Evolutionary conservation across 352 stramenopile species (phyloP).

Genomic region (Phytopythium sindhum): DNA sequence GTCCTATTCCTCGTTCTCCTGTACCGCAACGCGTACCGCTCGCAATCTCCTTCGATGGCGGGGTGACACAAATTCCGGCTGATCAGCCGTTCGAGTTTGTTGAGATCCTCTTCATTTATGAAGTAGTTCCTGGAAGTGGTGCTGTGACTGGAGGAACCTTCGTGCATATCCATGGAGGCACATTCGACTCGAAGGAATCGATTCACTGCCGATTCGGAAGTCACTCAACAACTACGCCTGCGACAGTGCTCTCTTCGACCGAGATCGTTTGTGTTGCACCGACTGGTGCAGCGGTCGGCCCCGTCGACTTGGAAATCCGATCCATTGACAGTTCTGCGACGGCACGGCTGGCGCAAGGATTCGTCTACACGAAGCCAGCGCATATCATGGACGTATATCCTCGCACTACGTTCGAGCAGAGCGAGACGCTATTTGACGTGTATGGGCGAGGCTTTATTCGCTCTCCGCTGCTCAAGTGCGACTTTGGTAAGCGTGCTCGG

Average conservation of each 20-base stretch:
- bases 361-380: constrained; percentile 39
- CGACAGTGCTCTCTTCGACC: constrained; percentile 33
- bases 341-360: constrained; percentile 28
- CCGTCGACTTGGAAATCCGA: constrained; percentile 28
- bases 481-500: constrained; percentile 18
- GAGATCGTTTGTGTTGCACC: constrained; percentile 47
- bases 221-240: constrained; percentile 11
- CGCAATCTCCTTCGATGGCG: constrained; percentile 62
- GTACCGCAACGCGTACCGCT: constrained; percentile 21
- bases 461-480: constrained; percentile 41
- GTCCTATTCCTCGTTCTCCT: constrained; percentile 30
- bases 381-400: constrained; percentile 38
- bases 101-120: constrained; percentile 22
- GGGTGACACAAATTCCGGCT: constrained; percentile 41
- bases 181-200: constrained; percentile 35
- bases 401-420: constrained; percentile 36
- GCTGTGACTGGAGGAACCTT: constrained; percentile 51
- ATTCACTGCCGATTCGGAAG: constrained; percentile 52
- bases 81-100: constrained; percentile 34
- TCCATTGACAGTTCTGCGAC: constrained; percentile 19
- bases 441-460: constrained; percentile 55
- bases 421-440: constrained; percentile 45
- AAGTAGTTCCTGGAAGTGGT: constrained; percentile 42
- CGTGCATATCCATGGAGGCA: constrained; percentile 54
- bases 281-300: constrained; percentile 6